phyloP scores from a whole-genome alignment of 2,329 filamentous ascomycete species.

The Microdochium bolleyi region DNA sequence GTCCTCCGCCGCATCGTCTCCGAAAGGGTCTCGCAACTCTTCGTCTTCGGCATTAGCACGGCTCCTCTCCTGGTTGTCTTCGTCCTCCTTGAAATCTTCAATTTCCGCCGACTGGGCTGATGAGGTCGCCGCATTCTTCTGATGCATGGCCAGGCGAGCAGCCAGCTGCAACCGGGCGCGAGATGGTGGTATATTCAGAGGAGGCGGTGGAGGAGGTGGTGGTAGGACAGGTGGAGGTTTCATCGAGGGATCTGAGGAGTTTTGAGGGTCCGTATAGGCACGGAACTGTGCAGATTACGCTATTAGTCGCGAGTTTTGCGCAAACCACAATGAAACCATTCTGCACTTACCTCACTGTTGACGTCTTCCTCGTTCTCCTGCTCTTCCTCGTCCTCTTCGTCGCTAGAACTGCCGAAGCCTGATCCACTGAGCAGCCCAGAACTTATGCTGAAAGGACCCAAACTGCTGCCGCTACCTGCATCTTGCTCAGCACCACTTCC shows the following conservation, averaged over 20 bases:
- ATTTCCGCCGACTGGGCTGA: conserved; percentile 27
- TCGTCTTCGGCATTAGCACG: neutral
- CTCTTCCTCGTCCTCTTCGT: conserved; percentile 93
- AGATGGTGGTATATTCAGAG: conserved; percentile 78
- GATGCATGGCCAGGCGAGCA: conserved; percentile 71
- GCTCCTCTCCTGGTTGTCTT: conserved; percentile 28
- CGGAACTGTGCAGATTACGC: conserved; percentile 38
- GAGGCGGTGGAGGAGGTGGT: conserved; percentile 62
- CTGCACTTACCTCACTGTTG: conserved; percentile 54
- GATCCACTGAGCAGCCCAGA: conserved; percentile 67
- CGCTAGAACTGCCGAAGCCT: conserved; percentile 89
- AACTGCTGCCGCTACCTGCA: conserved; percentile 55
- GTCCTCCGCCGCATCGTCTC: conserved; percentile 42
- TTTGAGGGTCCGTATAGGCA: conserved; percentile 48
- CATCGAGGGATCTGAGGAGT: conserved; percentile 36
- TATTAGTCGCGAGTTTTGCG: conserved; percentile 1
- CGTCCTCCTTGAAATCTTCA: conserved; percentile 45
- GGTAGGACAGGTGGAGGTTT: conserved; percentile 51
- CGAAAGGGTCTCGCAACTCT: conserved; percentile 19
- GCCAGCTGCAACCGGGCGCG: conserved; percentile 84
- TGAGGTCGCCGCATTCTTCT: conserved; percentile 48
- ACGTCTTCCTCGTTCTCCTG: conserved; percentile 75
- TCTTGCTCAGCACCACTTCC: conserved; percentile 54
- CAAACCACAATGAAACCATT: too few relatives aligned
- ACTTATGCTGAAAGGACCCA: conserved; percentile 65